Percentiles rank a stretch among this genome's conserved stretches.
phyloP scores from a whole-genome alignment of 78 protist genomes.

The Chrysochromulina parva region DNA sequence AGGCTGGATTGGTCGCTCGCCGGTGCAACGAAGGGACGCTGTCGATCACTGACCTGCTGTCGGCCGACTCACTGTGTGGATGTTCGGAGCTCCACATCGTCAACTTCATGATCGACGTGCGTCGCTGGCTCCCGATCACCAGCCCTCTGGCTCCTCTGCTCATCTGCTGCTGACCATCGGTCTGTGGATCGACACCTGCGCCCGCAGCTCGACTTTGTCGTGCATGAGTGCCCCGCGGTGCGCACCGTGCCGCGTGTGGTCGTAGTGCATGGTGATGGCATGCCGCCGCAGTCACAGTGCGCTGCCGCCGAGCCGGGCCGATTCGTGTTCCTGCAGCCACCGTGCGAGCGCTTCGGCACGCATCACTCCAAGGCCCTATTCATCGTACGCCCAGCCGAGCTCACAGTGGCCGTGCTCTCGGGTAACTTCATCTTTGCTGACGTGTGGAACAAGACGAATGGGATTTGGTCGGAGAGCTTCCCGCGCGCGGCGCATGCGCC shows the following conservation, averaged over 20 bases:
- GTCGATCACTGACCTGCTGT: no score
- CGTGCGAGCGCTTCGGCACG: not conserved
- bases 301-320: not conserved
- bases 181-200: no score
- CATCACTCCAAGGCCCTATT: not conserved
- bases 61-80: no score
- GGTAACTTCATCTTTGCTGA: not conserved
- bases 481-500: not conserved
- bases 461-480: not conserved
- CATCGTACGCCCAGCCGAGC: not conserved
- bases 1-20: no score
- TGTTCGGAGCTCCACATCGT: not conserved
- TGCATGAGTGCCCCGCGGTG: not conserved
- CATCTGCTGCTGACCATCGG: no score
- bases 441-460: not conserved
- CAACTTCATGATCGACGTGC: not conserved
- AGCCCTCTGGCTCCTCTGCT: no score
- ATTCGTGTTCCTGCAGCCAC: not conserved
- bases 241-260: not conserved
- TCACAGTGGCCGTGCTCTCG: not conserved
- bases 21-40: no score
- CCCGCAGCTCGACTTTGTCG: not conserved
- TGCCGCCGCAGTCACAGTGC: not conserved
- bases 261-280: not conserved
- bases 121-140: no score